These are phyloP conservation scores for Rhodotorula diobovata DNA, from an alignment of 768 basidiomycete genomes.

Conservation along the genomic window DNA sequence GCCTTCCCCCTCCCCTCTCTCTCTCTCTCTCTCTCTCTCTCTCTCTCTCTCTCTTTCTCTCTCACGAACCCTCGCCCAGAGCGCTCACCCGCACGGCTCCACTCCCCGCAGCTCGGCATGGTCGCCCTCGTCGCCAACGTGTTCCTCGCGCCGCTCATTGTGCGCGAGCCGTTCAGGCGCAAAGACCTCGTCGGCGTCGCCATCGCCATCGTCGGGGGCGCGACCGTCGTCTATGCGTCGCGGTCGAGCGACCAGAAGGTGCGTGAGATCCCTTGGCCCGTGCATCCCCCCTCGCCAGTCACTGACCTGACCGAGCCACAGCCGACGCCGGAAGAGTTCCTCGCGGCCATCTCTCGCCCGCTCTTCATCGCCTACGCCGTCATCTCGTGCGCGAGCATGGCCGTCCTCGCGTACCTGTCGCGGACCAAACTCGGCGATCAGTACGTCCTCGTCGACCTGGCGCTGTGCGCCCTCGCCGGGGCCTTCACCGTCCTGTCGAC, in stretches of 20 bases:
- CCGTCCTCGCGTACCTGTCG: constrained; percentile 62
- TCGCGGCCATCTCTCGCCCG: constrained; percentile 64
- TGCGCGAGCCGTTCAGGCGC: constrained; percentile 70
- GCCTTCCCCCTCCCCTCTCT: too few species aligned
- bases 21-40: too few species aligned
- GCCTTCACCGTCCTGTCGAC: constrained; percentile 91
- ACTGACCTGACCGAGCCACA: constrained; percentile 10
- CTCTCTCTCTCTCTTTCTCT: background rate
- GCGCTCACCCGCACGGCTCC: constrained; percentile 59
- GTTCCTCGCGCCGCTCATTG: constrained; percentile 79
- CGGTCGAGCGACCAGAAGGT: constrained; percentile 63
- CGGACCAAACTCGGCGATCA: constrained; percentile 60
- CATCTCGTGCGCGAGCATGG: constrained; percentile 58
- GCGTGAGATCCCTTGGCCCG: constrained; percentile 5
- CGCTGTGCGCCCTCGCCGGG: constrained; percentile 65
- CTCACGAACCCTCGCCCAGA: background rate
- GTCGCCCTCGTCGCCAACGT: constrained; percentile 69
- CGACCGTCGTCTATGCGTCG: constrained; percentile 84
- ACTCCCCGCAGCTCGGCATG: constrained; percentile 77
- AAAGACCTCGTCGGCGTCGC: constrained; percentile 58
- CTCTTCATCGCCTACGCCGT: constrained; percentile 72
- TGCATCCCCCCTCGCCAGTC: background rate
- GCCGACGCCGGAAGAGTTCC: constrained; percentile 63
- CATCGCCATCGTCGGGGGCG: constrained; percentile 79
- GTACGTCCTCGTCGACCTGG: constrained; percentile 79